These are phyloP conservation scores for Rhizopus sp. DNA, from an alignment of 371 early-diverging fungal genomes.

Conservation along the genomic window DNA sequence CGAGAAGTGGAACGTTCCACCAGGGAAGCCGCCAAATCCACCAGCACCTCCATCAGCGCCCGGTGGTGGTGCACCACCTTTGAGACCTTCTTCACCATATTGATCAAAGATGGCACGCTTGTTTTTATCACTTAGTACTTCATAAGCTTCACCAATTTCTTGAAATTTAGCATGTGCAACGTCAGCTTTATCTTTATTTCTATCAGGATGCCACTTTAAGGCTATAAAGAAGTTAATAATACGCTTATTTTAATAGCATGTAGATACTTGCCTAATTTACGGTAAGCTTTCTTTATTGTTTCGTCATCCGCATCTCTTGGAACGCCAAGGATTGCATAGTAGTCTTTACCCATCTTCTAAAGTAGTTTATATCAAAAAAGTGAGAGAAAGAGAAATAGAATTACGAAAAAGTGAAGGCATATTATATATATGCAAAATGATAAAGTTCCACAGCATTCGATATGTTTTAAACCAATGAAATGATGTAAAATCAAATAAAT, in stretches of 20 bases:
- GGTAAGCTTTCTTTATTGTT: slow-evolving; percentile 91
- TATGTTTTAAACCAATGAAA: slow-evolving; percentile 9
- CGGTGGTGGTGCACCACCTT: slow-evolving; percentile 48
- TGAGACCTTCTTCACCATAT: slow-evolving; percentile 91
- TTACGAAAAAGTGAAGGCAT: slow-evolving; percentile 1
- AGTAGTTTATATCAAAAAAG: slow-evolving; percentile 7
- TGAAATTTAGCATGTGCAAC: slow-evolving; percentile 33
- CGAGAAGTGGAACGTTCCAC: slow-evolving; percentile 44
- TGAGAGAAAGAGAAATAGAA: slow-evolving; percentile 11
- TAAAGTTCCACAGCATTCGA: slow-evolving; percentile 18
- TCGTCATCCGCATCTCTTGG: slow-evolving; percentile 81
- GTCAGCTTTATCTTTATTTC: slow-evolving; percentile 46
- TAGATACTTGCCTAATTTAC: slow-evolving; percentile 64
- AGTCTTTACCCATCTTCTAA: slow-evolving; percentile 82
- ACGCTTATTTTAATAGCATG: not conserved
- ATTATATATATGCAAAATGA: slow-evolving; percentile 9
- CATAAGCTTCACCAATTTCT: slow-evolving; percentile 93
- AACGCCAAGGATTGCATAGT: slow-evolving; percentile 82
- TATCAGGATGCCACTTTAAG: slow-evolving; percentile 55
- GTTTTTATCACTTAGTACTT: slow-evolving; percentile 93
- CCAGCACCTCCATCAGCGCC: slow-evolving; percentile 18
- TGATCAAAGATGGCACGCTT: slow-evolving; percentile 88
- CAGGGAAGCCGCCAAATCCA: slow-evolving; percentile 40
- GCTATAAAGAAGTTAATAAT: slow-evolving; percentile 24
- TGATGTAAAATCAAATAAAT: slow-evolving; percentile 11